phyloP scores from a whole-genome alignment of 1,139 yeast genomes.

The Petasospora rhodanensis region DNA sequence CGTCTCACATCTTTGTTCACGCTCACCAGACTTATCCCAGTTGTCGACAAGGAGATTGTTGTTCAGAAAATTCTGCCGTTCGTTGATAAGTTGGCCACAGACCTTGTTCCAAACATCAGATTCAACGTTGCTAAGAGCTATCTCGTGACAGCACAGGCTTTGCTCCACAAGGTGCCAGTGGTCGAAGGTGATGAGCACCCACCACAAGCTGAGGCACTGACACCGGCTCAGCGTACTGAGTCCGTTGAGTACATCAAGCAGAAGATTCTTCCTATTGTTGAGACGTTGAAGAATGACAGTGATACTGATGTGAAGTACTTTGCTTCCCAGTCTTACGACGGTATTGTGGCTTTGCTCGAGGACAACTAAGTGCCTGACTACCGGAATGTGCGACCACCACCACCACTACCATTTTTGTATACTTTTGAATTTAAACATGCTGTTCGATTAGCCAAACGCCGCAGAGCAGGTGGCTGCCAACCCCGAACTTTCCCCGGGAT shows the following conservation, averaged over 20 bases:
- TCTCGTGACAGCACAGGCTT: slow-evolving; percentile 52
- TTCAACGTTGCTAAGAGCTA: slow-evolving; percentile 92
- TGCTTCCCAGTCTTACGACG: slow-evolving; percentile 57
- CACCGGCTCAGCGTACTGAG: slow-evolving; percentile 17
- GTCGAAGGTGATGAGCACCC: slow-evolving; percentile 8
- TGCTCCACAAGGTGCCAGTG: slow-evolving; percentile 28
- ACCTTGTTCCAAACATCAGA: slow-evolving; percentile 89
- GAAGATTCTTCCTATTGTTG: slow-evolving; percentile 61
- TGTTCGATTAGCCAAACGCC: too few relatives aligned
- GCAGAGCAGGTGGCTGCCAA: too few relatives aligned
- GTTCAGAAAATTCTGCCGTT: slow-evolving; percentile 73
- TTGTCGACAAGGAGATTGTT: slow-evolving; percentile 53
- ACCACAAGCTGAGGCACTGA: slow-evolving; percentile 10
- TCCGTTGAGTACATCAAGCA: slow-evolving; percentile 42
- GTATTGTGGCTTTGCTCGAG: slow-evolving; percentile 14
- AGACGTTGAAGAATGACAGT: slow-evolving; percentile 60
- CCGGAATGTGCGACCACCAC: too few relatives aligned
- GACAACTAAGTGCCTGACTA: too few relatives aligned
- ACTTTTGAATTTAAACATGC: too few relatives aligned
- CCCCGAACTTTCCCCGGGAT: too few relatives aligned
- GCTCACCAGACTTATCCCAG: slow-evolving; percentile 72
- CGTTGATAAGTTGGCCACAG: slow-evolving; percentile 63
- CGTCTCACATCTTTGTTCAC: slow-evolving; percentile 90
- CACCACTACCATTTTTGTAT: too few relatives aligned
- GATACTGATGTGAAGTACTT: slow-evolving; percentile 91